Evolutionary conservation across 345 rosid species (phyloP), one percentile per base, ranked within the genome.

Genomic region (Brassica rapa): DNA sequence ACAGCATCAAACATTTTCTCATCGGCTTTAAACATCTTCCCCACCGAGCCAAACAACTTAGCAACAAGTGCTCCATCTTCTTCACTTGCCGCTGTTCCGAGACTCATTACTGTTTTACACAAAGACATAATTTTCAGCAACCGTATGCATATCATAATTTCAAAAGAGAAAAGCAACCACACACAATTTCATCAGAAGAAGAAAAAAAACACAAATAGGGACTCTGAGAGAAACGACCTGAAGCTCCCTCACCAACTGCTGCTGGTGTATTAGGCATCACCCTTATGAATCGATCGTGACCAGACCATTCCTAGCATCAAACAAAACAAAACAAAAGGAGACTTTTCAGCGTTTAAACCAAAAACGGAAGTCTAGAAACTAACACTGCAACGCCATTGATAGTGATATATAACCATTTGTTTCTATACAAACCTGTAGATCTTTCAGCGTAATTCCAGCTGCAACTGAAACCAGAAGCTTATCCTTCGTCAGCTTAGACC

Each of bases 231-330:
- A 59, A 32, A n/a, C 27, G 39, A 91, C 96, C 94, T 81, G 97
- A 41, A 23, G 97, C 98, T 63, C 88, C 99, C 86, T 87, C 90
- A 4, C 96, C 91, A 55, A 95, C 96, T 4, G 97, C 94, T 29
- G 96, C 86, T 59, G 98, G 96, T 57, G 98, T 93, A 80, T 95
- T 95, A 33, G 99, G 98, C 92, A 95, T 88, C 77, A 86, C 97
- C 79, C 99, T 85, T 60, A 93, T 83, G 71, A 93, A 87, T 62
- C 94, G 88, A 53, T 84, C 83, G 33, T 87, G 93, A 73, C 94
- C 92, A 80, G 97, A 87, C 98, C 97, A 95, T 67, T 86, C 94
- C 97, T 95, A 76, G 55, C 27, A 62, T 70, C 35, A 71, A 5
- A 61, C 25, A 68, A 43, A 30, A 9, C 0, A 46, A 46, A 46